Conservation (phyloP, 116 monocot species). For the Phalaenopsis hybrid region DNA sequence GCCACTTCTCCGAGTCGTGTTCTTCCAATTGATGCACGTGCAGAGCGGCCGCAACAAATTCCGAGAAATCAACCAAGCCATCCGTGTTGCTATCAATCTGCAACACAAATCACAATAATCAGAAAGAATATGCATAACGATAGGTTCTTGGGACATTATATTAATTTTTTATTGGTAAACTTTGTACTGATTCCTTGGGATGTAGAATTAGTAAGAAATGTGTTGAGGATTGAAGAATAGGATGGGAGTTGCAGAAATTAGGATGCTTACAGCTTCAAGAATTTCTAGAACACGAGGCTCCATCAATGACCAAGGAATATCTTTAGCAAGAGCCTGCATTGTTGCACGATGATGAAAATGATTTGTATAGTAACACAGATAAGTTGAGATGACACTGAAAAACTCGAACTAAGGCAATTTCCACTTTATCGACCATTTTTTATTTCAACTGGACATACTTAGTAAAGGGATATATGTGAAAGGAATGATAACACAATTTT, state of each 20-base stretch:
- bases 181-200: too few relatives aligned
- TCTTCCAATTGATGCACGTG: constrained; percentile 87
- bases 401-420: background rate
- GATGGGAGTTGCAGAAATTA: background rate
- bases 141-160: too few relatives aligned
- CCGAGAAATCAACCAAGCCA: constrained; percentile 82
- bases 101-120: background rate
- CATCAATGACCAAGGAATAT: constrained; percentile 81
- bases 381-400: background rate
- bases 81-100: constrained; percentile 94
- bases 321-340: constrained; percentile 83
- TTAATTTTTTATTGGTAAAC: too few relatives aligned
- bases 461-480: too few relatives aligned
- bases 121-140: background rate
- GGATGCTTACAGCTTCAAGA: constrained; percentile 69
- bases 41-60: constrained; percentile 86
- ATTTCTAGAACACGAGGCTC: constrained; percentile 83
- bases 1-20: constrained; percentile 75
- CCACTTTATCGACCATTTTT: background rate
- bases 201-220: too few relatives aligned
- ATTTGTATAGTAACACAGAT: background rate
- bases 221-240: background rate
- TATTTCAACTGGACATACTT: too few relatives aligned
- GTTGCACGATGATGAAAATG: constrained; percentile 1
- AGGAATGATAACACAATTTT: too few relatives aligned